phyloP scores from a whole-genome alignment of 441 rosid species.

The Euphorbia schlechtendalii region DNA sequence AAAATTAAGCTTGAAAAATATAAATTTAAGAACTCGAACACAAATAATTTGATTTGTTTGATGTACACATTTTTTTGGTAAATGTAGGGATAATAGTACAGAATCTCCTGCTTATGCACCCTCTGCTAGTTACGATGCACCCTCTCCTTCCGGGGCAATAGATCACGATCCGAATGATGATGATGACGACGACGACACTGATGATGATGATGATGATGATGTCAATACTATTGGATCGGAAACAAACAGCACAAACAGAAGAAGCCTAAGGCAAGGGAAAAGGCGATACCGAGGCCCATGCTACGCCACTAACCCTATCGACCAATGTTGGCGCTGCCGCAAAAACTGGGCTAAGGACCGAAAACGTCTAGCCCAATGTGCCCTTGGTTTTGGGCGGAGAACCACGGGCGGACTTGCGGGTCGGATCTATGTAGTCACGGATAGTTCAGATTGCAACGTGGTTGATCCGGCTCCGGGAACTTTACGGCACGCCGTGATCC shows the following conservation, averaged over 20 bases:
- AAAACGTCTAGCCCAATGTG: conserved; percentile 59
- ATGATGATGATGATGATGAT: background rate
- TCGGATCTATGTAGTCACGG: conserved; percentile 66
- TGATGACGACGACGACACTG: conserved; percentile 11
- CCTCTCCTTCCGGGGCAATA: background rate
- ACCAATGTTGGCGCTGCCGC: conserved; percentile 60
- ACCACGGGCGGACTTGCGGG: conserved; percentile 59
- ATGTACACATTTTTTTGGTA: too few species aligned
- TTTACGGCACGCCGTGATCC: conserved; percentile 81
- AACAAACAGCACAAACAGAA: conserved; percentile 31
- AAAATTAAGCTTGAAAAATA: background rate
- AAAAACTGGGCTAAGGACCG: conserved; percentile 48
- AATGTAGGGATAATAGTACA: too few species aligned
- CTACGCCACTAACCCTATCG: conserved; percentile 44
- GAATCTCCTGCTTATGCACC: background rate
- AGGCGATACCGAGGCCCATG: conserved; percentile 30
- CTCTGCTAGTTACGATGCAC: background rate
- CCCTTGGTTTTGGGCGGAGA: conserved; percentile 76
- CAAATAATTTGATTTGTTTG: too few species aligned
- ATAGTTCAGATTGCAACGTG: conserved; percentile 54
- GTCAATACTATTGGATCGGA: background rate
- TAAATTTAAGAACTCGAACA: too few species aligned
- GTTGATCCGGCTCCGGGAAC: conserved; percentile 69
- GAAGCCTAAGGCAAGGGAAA: conserved; percentile 31
- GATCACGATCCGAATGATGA: background rate